Evolutionary conservation across 495 filamentous ascomycete genomes (phyloP).

Genomic region (Hamigera avellanea): DNA sequence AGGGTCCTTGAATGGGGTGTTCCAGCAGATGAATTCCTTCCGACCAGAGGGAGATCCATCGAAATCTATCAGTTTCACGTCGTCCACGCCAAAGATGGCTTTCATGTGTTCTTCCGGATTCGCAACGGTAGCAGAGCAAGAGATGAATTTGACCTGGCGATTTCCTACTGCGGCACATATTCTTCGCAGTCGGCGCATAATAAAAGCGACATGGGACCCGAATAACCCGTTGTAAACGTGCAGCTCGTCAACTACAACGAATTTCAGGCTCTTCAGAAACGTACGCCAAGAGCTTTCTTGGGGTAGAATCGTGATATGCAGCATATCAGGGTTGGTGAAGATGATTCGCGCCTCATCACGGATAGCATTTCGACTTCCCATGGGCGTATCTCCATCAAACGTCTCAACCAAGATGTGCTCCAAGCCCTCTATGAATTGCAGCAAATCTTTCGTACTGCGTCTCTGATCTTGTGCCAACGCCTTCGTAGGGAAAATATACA

Average conservation of each 20-base stretch:
- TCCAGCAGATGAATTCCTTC: slow-evolving; percentile 97
- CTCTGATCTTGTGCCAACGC: slow-evolving; percentile 92
- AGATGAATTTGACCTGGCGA: slow-evolving; percentile 79
- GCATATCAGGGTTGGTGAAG: slow-evolving; percentile 98
- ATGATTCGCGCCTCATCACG: slow-evolving; percentile 86
- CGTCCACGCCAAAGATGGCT: slow-evolving; percentile 80
- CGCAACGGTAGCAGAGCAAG: slow-evolving; percentile 92
- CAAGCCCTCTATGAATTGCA: slow-evolving; percentile 68
- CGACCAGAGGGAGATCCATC: slow-evolving; percentile 89
- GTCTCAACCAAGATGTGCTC: slow-evolving; percentile 74
- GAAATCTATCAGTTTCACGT: slow-evolving; percentile 70
- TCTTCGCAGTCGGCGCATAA: slow-evolving; percentile 83
- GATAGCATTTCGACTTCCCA: slow-evolving; percentile 64
- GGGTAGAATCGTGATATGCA: slow-evolving; percentile 88
- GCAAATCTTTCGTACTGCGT: slow-evolving; percentile 74
- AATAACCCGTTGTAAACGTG: slow-evolving; percentile 96
- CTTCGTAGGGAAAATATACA: slow-evolving; percentile 99
- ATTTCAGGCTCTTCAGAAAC: slow-evolving; percentile 81
- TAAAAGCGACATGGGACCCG: slow-evolving; percentile 84
- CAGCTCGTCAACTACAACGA: slow-evolving; percentile 81
- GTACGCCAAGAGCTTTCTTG: slow-evolving; percentile 82
- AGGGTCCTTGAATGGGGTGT: slow-evolving; percentile 90
- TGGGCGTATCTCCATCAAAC: slow-evolving; percentile 90
- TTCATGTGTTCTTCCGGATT: slow-evolving; percentile 91
- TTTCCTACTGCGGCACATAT: slow-evolving; percentile 93